phyloP scores from a whole-genome alignment of 768 basidiomycete genomes.

The Lactarius psammicola region DNA sequence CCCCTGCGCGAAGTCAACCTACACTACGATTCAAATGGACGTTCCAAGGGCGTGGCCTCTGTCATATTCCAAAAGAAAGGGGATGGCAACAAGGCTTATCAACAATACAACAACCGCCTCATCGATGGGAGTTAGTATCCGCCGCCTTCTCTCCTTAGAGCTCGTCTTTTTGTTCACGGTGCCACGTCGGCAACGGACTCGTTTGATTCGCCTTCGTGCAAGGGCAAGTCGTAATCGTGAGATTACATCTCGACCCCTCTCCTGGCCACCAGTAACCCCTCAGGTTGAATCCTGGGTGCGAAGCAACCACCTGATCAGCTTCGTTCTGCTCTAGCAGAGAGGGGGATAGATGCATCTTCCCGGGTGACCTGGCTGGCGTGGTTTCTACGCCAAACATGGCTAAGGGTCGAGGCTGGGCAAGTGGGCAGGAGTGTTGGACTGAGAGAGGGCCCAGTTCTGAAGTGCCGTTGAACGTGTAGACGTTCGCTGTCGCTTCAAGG shows the following conservation, averaged over 20 bases:
- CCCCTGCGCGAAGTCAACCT: slow-evolving; percentile 81
- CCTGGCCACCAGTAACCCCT: slow-evolving; percentile 12
- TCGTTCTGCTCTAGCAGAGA: slow-evolving; percentile 15
- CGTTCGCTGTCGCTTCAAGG: slow-evolving; percentile 29
- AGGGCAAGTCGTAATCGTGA: slow-evolving; percentile 21
- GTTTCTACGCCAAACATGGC: slow-evolving; percentile 15
- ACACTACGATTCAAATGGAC: slow-evolving; percentile 79
- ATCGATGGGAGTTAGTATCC: slow-evolving; percentile 99
- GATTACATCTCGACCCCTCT: slow-evolving; percentile 14
- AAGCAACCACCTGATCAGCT: slow-evolving; percentile 25
- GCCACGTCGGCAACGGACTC: slow-evolving; percentile 27
- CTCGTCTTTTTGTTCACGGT: slow-evolving; percentile 32
- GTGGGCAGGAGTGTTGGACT: slow-evolving; percentile 23
- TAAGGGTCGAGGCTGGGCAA: slow-evolving; percentile 20
- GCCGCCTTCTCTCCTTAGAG: slow-evolving; percentile 40
- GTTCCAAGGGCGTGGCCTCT: slow-evolving; percentile 87
- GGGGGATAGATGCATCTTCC: background rate
- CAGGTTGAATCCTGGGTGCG: slow-evolving; percentile 16
- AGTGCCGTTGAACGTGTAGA: slow-evolving; percentile 25
- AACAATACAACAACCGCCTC: slow-evolving; percentile 96
- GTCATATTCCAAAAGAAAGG: slow-evolving; percentile 84
- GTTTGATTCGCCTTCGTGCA: slow-evolving; percentile 27
- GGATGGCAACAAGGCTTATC: slow-evolving; percentile 88
- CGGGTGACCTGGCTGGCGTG: slow-evolving; percentile 10
- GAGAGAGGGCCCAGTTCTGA: slow-evolving; percentile 27